Percentiles rank a stretch among this genome's conserved stretches.
Evolutionary conservation across 2,329 filamentous ascomycete genomes (phyloP).

Genomic region (Helminthosporium solani): DNA sequence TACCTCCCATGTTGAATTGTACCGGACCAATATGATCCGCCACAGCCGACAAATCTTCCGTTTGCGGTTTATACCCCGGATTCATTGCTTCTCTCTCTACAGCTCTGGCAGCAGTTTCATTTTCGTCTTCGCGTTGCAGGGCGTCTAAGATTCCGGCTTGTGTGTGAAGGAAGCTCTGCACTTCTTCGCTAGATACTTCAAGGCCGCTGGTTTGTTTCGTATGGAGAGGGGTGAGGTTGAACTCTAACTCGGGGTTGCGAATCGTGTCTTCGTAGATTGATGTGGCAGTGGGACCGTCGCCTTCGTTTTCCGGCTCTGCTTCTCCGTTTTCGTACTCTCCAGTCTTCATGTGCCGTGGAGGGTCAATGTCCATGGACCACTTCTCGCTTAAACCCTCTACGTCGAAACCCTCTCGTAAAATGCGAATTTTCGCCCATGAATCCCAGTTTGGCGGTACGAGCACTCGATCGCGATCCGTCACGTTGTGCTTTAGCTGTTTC

Average conservation of each 20-base stretch:
- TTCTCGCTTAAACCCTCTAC: conserved; percentile 81
- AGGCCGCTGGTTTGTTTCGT: conserved; percentile 49
- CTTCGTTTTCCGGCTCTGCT: conserved; percentile 15
- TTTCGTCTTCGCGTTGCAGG: conserved; percentile 60
- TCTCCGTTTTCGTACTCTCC: conserved; percentile 13
- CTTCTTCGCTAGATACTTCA: conserved; percentile 69
- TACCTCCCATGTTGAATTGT: conserved; percentile 97
- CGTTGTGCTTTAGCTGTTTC: conserved; percentile 61
- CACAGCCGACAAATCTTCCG: conserved; percentile 38
- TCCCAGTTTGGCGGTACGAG: conserved; percentile 97
- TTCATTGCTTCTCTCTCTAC: conserved; percentile 41
- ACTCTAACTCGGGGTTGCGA: conserved; percentile 66
- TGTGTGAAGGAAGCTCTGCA: conserved; percentile 72
- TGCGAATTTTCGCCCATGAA: conserved; percentile 95
- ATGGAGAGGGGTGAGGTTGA: conserved; percentile 39
- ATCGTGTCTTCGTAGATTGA: conserved; percentile 77
- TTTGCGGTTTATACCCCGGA: conserved; percentile 21
- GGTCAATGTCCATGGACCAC: conserved; percentile 81
- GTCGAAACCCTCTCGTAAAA: conserved; percentile 87
- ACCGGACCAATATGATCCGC: conserved; percentile 80
- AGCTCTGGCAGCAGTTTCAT: conserved; percentile 48
- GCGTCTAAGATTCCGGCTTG: conserved; percentile 77
- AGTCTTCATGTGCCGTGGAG: conserved; percentile 28
- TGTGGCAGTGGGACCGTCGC: conserved; percentile 60
- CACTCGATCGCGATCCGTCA: conserved; percentile 92